phyloP scores from a whole-genome alignment of 352 stramenopile species.

The Phytophthora cryptogea region DNA sequence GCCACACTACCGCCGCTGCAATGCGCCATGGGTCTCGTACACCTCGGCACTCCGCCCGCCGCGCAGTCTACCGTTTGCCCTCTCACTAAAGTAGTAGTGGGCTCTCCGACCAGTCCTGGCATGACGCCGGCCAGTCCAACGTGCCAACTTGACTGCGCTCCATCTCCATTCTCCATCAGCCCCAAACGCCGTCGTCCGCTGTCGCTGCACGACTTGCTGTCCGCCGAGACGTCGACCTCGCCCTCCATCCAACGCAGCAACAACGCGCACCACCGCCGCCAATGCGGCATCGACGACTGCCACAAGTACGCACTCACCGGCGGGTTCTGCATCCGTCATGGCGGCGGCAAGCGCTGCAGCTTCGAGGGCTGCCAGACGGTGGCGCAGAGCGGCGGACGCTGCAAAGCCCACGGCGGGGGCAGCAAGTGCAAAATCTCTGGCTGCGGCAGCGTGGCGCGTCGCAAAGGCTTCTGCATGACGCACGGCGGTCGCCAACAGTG shows the following conservation, averaged over 20 bases:
- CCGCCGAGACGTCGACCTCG: constrained; percentile 23
- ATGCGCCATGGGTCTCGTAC: constrained; percentile 22
- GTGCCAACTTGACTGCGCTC: neutral
- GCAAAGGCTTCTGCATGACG: constrained; percentile 76
- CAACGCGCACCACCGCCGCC: constrained; percentile 49
- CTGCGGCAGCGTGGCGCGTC: constrained; percentile 65
- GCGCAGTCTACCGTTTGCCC: constrained; percentile 13
- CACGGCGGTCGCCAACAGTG: constrained; percentile 76
- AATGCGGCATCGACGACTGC: constrained; percentile 63
- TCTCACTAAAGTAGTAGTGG: constrained; percentile 29
- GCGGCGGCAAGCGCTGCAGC: constrained; percentile 77
- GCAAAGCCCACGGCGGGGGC: constrained; percentile 83
- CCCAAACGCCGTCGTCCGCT: constrained; percentile 49
- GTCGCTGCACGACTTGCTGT: constrained; percentile 60
- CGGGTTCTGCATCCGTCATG: constrained; percentile 77
- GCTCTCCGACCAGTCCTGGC: constrained; percentile 39
- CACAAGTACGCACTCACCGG: constrained; percentile 70
- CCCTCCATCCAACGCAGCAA: constrained; percentile 18
- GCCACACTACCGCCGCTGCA: constrained; percentile 29
- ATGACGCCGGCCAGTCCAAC: constrained; percentile 26
- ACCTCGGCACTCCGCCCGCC: constrained; percentile 8
- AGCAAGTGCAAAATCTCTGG: constrained; percentile 74
- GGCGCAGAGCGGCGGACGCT: constrained; percentile 78
- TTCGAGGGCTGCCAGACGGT: constrained; percentile 62
- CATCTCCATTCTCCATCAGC: constrained; percentile 6